phyloP scores from a whole-genome alignment of 345 rosid genomes.

The Eucalyptus virginea region DNA sequence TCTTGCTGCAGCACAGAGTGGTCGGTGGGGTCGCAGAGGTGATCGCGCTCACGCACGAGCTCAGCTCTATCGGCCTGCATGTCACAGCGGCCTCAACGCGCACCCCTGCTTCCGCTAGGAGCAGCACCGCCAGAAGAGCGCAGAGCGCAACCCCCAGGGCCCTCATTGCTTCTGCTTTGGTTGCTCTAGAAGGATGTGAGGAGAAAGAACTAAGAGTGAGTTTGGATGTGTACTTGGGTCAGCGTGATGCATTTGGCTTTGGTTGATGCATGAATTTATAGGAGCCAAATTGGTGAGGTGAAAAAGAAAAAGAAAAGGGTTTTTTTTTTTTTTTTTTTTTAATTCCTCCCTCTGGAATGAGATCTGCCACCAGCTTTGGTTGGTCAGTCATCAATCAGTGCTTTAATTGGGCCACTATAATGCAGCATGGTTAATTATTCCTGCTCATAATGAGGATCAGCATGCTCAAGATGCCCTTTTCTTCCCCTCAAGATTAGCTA shows the following conservation, averaged over 20 bases:
- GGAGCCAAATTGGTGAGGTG: not conserved
- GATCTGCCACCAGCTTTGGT: not conserved
- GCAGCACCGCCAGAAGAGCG: conserved; percentile 20
- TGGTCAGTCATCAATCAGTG: not conserved
- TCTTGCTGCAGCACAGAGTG: conserved; percentile 56
- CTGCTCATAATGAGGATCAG: not conserved
- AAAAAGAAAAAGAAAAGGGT: not conserved
- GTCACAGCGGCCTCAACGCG: conserved; percentile 29
- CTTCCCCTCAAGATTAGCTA: not conserved
- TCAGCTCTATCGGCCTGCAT: conserved; percentile 70
- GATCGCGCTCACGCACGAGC: conserved; percentile 75
- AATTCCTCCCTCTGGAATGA: not conserved
- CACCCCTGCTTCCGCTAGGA: conserved; percentile 22
- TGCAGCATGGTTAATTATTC: not conserved
- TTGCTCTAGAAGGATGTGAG: not conserved
- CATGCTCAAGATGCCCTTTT: not conserved
- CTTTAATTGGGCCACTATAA: not conserved
- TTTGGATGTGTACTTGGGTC: not conserved
- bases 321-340: not conserved
- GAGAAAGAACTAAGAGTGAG: not conserved
- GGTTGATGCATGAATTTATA: conserved; percentile 35
- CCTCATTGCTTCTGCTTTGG: conserved; percentile 21
- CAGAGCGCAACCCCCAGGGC: conserved; percentile 17
- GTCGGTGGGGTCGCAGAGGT: conserved; percentile 64
- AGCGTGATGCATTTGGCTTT: not conserved